Evolutionary conservation across 2,329 filamentous ascomycete species (phyloP), one percentile per base, ranked within the genome.

Genomic region (Talaromyces sp.): DNA sequence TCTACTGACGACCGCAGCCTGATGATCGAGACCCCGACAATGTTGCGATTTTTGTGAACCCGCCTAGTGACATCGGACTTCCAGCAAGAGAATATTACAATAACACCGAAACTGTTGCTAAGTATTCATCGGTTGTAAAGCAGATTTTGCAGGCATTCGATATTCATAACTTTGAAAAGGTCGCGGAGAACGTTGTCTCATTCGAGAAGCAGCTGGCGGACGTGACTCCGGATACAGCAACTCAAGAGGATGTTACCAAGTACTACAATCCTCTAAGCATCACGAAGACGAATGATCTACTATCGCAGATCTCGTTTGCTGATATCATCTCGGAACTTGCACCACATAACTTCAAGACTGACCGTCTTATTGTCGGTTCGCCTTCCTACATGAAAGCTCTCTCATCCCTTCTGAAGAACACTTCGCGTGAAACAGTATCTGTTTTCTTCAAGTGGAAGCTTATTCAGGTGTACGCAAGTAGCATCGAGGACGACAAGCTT

Each of bases 391-490:
- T 88, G 61, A 77, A 81, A 46, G 80, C 82, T 7, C 65, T 89
- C 1, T 81, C 83, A 5, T 65, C 73, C 1, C 81, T 87, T 33
- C 62, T 90, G 17, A 69, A 76, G 1, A 70, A 78, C 2, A 83
- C 83, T 1, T 69, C 81, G 0, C 75, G 77, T 45, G 80, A 85
- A 37, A 79, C 82, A 0, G 65, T 90, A 2, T 79, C 85, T 55
- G 75, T 78, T n/a, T 89, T 85, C 63, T 77, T 89, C 54, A 68
- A 83, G 20, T 88, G 86, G 86, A 86, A 86, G 60, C 70, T 82
- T 13, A 79, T 89, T 11, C 76, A 83, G 44, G 66, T 73, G 2
- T 83, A 83, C 62, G 75, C 78, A 19, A 63, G 69, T 2, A 78
- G 75, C 22, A 75, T 90, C 24, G 82, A 89, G 51, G 80, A 83